Evolutionary conservation across 371 early-diverging fungal genomes (phyloP).

Genomic region (Capillidium heterosporum): DNA sequence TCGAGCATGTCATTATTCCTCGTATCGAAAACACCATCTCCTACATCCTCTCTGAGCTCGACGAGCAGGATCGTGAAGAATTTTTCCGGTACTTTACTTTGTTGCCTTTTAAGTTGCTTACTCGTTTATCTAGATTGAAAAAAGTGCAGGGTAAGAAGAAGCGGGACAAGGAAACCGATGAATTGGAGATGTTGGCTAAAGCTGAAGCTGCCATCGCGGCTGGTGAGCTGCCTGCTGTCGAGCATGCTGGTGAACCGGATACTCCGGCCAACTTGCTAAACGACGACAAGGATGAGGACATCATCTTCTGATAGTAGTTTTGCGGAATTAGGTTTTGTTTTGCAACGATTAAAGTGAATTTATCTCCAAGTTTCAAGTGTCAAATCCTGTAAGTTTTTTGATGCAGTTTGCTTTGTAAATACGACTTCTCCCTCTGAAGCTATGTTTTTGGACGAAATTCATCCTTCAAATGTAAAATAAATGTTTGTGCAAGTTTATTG

Average conservation of each 20-base stretch:
- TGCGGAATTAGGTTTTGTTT: too few relatives aligned
- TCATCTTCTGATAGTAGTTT: constrained; percentile 40
- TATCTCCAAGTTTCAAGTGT: too few relatives aligned
- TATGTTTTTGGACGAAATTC: too few relatives aligned
- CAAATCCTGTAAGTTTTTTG: too few relatives aligned
- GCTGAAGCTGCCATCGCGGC: constrained; percentile 7
- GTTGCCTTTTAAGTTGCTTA: not conserved
- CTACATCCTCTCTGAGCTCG: constrained; percentile 95
- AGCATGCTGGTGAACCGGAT: constrained; percentile 9
- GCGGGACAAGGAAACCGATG: constrained; percentile 42
- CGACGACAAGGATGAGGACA: constrained; percentile 33
- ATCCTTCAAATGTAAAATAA: too few relatives aligned
- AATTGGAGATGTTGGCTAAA: not conserved
- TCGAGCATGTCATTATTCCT: constrained; percentile 98
- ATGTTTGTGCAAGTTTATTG: too few relatives aligned
- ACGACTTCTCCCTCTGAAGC: too few relatives aligned
- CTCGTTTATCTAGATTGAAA: constrained; percentile 43
- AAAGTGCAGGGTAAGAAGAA: constrained; percentile 97
- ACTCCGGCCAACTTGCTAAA: constrained; percentile 24
- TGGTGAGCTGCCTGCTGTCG: constrained; percentile 9
- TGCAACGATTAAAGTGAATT: too few relatives aligned
- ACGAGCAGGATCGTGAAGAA: constrained; percentile 99
- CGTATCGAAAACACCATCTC: constrained; percentile 95
- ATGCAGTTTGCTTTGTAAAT: too few relatives aligned
- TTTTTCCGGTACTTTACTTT: constrained; percentile 67